Conservation (phyloP, 495 filamentous ascomycete genomes). For the Bathelium albidoporum region DNA sequence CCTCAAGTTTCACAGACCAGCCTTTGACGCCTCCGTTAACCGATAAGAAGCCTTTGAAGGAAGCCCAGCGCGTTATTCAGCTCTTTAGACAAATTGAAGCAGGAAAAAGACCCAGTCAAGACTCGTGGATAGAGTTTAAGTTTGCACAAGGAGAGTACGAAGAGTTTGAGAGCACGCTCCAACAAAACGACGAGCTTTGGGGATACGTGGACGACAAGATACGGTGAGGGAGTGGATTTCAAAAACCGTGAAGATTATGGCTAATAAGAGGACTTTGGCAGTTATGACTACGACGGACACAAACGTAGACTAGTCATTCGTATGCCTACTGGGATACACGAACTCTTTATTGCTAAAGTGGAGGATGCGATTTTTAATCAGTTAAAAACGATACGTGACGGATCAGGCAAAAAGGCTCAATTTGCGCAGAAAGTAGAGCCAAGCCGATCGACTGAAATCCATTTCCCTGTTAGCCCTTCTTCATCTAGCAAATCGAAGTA, state of each 20-base stretch:
- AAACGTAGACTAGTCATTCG: constrained; percentile 8
- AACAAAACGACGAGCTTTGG: constrained; percentile 7
- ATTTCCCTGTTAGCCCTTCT: neutral
- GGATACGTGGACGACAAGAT: constrained; percentile 14
- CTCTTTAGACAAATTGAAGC: constrained; percentile 10
- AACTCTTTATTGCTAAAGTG: constrained; percentile 12
- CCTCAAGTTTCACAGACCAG: constrained; percentile 8
- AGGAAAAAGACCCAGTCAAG: constrained; percentile 1
- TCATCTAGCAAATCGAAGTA: constrained; percentile 16
- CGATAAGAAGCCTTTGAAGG: constrained; percentile 8
- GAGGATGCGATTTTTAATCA: constrained; percentile 14
- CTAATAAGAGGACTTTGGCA: neutral
- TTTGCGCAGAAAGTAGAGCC: constrained; percentile 16
- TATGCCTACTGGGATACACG: constrained; percentile 13
- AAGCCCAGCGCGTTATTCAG: constrained; percentile 7
- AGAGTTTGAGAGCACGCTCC: constrained; percentile 7
- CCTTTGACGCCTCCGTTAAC: constrained; percentile 15
- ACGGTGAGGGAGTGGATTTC: constrained; percentile 7
- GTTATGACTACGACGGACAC: constrained; percentile 13
- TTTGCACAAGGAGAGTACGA: constrained; percentile 13
- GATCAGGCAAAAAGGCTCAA: constrained; percentile 11
- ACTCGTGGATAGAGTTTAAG: constrained; percentile 11
- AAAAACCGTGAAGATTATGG: constrained; percentile 4
- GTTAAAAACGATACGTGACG: constrained; percentile 11
- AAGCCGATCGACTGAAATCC: constrained; percentile 13